phyloP scores from a whole-genome alignment of 345 rosid species.

The Brassica cretica region DNA sequence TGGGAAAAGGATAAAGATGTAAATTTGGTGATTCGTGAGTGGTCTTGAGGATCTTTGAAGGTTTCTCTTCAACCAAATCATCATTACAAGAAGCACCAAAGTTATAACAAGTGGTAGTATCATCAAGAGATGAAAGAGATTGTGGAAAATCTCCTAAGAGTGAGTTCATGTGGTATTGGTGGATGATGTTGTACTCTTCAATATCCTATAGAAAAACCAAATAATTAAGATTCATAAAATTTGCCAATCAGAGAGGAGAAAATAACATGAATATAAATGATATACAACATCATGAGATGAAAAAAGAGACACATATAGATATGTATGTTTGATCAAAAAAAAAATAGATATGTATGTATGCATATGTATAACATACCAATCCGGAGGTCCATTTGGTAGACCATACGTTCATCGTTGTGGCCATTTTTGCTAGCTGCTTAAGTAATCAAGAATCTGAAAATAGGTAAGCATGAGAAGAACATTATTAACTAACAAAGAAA shows the following conservation, averaged over 20 bases:
- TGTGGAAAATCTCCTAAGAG: constrained; percentile 32
- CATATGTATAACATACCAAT: constrained; percentile 14
- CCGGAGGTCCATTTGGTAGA: constrained; percentile 27
- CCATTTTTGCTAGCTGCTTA: constrained; percentile 6
- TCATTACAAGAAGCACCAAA: constrained; percentile 11
- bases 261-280: background rate
- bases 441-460: constrained; percentile 13
- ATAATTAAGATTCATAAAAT: background rate
- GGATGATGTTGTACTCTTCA: constrained; percentile 31
- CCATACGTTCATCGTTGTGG: constrained; percentile 26
- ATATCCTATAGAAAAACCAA: constrained; percentile 22
- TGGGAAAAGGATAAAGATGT: background rate
- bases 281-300: background rate
- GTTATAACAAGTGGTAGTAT: constrained; percentile 6
- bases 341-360: background rate
- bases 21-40: constrained; percentile 4
- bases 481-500: background rate
- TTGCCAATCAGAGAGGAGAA: background rate
- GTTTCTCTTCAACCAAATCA: constrained; percentile 12
- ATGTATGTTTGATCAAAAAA: too few relatives aligned
- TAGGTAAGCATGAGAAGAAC: background rate
- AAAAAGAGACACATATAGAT: background rate
- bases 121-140: constrained; percentile 9
- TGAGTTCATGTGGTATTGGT: constrained; percentile 34
- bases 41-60: constrained; percentile 30